These are phyloP conservation scores for Diplotaxis tenuifolia DNA, from an alignment of 345 rosid species.

Conservation along the genomic window DNA sequence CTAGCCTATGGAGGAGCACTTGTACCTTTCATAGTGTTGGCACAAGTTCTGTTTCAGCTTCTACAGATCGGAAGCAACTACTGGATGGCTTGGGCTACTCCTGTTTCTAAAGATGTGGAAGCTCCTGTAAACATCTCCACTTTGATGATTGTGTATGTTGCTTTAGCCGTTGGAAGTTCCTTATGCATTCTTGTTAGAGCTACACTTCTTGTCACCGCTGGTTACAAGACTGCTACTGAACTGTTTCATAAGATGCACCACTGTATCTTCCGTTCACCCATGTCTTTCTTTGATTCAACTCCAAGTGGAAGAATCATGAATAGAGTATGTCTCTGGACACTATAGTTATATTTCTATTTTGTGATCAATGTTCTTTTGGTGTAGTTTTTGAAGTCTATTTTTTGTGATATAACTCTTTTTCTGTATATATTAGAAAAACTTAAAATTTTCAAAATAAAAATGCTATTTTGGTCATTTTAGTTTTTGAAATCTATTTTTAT, in stretches of 20 bases:
- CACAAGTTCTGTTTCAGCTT: conserved; percentile 56
- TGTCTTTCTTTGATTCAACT: conserved; percentile 82
- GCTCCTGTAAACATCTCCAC: conserved; percentile 50
- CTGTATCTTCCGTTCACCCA: conserved; percentile 68
- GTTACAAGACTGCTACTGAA: conserved; percentile 68
- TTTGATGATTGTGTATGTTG: conserved; percentile 55
- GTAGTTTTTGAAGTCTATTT: too few relatives aligned
- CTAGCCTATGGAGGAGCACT: conserved; percentile 72
- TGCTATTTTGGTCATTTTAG: too few relatives aligned
- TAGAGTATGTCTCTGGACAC: conserved; percentile 45
- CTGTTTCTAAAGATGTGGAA: conserved; percentile 50
- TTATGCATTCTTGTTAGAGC: conserved; percentile 53
- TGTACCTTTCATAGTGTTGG: conserved; percentile 64
- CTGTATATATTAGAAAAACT: too few relatives aligned
- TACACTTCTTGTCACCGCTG: conserved; percentile 53
- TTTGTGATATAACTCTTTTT: too few relatives aligned
- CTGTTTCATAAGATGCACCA: conserved; percentile 69
- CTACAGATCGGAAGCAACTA: conserved; percentile 82
- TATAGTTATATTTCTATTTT: not conserved
- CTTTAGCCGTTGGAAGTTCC: conserved; percentile 60
- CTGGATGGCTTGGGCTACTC: conserved; percentile 91
- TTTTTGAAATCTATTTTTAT: too few relatives aligned
- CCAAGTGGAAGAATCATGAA: conserved; percentile 72
- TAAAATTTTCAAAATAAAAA: too few relatives aligned
- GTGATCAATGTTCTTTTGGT: not conserved